Evolutionary conservation across 2,329 filamentous ascomycete genomes (phyloP).

Genomic region (Fusarium verticillioides): DNA sequence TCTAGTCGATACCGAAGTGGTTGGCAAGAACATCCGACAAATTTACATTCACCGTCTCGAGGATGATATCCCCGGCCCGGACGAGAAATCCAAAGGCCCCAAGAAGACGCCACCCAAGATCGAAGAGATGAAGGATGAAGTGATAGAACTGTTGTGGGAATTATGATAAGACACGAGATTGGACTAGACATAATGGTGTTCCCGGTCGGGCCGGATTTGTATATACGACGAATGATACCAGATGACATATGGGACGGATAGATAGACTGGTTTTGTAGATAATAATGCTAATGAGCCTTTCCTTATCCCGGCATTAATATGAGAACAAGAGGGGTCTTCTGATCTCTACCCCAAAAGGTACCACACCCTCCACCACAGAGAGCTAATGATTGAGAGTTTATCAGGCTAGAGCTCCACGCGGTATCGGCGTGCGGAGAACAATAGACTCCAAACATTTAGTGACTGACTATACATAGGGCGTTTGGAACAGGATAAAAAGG

Average conservation of each 20-base stretch:
- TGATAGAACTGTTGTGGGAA: constrained; percentile 62
- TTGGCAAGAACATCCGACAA: constrained; percentile 61
- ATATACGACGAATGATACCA: constrained; percentile 42
- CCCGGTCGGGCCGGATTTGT: constrained; percentile 18
- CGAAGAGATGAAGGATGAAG: constrained; percentile 53
- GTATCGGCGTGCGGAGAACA: constrained; percentile 33
- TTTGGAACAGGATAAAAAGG: not conserved
- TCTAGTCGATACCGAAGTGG: constrained; percentile 57
- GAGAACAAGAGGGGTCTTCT: constrained; percentile 10
- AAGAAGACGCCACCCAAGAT: constrained; percentile 24
- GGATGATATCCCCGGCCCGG: constrained; percentile 46
- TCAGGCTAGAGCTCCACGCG: constrained; percentile 22
- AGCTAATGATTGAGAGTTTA: constrained; percentile 6
- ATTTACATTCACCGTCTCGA: constrained; percentile 62
- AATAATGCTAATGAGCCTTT: constrained; percentile 44
- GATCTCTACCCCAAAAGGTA: constrained; percentile 16
- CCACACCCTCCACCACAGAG: constrained; percentile 5
- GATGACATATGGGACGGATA: constrained; percentile 33
- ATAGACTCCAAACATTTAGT: not conserved
- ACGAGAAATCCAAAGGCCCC: constrained; percentile 46
- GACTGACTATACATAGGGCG: not conserved
- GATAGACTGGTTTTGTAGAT: constrained; percentile 30
- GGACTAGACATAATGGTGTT: constrained; percentile 1
- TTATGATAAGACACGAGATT: constrained; percentile 21
- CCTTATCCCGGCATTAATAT: constrained; percentile 22